Percentiles rank a stretch among this genome's conserved stretches.
Conservation (phyloP, 495 filamentous ascomycete genomes). For the Articulospora tetracladia region DNA sequence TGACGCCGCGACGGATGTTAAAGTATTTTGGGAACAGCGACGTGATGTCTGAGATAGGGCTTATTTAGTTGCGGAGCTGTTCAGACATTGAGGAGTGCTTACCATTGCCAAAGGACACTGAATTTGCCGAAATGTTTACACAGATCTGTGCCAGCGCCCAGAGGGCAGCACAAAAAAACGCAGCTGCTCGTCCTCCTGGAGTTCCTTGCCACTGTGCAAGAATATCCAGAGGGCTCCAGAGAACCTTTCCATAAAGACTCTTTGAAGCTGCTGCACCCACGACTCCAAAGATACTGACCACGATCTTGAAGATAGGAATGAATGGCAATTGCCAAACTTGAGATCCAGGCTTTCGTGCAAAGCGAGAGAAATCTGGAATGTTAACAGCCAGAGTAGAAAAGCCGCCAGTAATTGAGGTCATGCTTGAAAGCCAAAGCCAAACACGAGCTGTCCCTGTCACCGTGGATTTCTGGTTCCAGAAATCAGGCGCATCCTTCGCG, state of each 20-base stretch:
- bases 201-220: slow-evolving; percentile 33
- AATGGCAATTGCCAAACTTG: not conserved
- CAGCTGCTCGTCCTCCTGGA: slow-evolving; percentile 30
- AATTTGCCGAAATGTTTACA: slow-evolving; percentile 36
- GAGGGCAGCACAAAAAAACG: slow-evolving; percentile 34
- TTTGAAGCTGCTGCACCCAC: slow-evolving; percentile 35
- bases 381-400: slow-evolving; percentile 36
- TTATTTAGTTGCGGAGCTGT: not conserved
- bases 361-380: slow-evolving; percentile 46
- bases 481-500: not conserved
- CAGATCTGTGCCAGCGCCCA: slow-evolving; percentile 40
- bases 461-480: slow-evolving; percentile 25
- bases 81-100: not conserved
- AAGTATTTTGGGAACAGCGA: slow-evolving; percentile 37
- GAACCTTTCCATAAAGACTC: slow-evolving; percentile 32
- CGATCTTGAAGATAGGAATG: slow-evolving; percentile 3
- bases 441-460: slow-evolving; percentile 33
- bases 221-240: slow-evolving; percentile 39
- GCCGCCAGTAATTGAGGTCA: slow-evolving; percentile 37
- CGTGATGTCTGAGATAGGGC: slow-evolving; percentile 25
- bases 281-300: slow-evolving; percentile 31
- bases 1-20: slow-evolving; percentile 34
- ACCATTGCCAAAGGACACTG: slow-evolving; percentile 35
- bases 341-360: slow-evolving; percentile 1
- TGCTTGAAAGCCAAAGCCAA: slow-evolving; percentile 36